Evolutionary conservation across 495 filamentous ascomycete species (phyloP).

Genomic region (Xeromyces bisporus): DNA sequence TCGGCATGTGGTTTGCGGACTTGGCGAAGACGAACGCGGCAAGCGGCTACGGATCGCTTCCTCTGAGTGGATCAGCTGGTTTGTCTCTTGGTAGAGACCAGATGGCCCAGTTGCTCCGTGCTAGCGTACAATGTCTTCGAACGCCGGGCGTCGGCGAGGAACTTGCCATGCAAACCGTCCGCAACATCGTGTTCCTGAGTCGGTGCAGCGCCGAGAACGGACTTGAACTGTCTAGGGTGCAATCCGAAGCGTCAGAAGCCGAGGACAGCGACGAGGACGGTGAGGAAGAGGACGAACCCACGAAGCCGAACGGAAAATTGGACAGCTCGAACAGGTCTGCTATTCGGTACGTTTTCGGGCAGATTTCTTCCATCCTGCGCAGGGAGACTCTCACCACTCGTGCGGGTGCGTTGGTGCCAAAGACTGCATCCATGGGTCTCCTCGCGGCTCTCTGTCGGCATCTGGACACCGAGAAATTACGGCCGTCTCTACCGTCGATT

Average conservation of each 20-base stretch:
- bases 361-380: constrained; percentile 60
- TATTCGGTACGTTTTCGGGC: constrained; percentile 57
- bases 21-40: constrained; percentile 46
- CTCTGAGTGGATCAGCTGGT: constrained; percentile 52
- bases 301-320: constrained; percentile 5
- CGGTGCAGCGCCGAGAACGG: constrained; percentile 48
- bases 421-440: constrained; percentile 60
- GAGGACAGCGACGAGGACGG: constrained; percentile 23
- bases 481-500: constrained; percentile 40
- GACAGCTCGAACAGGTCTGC: constrained; percentile 22
- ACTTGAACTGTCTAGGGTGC: constrained; percentile 30
- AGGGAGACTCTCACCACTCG: constrained; percentile 51
- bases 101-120: constrained; percentile 46
- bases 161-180: constrained; percentile 52
- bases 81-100: constrained; percentile 46
- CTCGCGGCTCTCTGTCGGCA: constrained; percentile 43
- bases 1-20: constrained; percentile 61
- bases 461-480: constrained; percentile 38
- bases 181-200: constrained; percentile 62
- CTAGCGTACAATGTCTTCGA: constrained; percentile 47
- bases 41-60: constrained; percentile 34
- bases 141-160: constrained; percentile 47
- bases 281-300: constrained; percentile 17
- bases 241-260: constrained; percentile 18
- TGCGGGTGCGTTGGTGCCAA: constrained; percentile 44